Conservation (phyloP, 2,329 filamentous ascomycete genomes). For the Claviceps monticola region DNA sequence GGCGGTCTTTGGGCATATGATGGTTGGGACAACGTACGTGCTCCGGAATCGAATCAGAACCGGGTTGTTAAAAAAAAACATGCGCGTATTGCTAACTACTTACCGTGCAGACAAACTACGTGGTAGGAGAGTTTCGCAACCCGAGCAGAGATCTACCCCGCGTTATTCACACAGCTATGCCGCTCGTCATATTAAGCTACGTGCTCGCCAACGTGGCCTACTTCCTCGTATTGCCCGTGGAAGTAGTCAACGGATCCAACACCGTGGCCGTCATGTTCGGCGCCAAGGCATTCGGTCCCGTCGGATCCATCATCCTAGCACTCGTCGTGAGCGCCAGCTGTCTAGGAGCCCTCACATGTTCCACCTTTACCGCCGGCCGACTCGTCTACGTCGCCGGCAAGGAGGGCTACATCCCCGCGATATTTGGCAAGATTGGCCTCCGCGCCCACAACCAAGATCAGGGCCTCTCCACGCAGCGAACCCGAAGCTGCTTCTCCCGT, state of each 20-base stretch:
- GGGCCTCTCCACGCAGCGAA: conserved; percentile 28
- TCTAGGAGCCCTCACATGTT: conserved; percentile 88
- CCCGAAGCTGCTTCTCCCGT: conserved; percentile 43
- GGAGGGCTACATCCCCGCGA: conserved; percentile 75
- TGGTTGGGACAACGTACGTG: conserved; percentile 89
- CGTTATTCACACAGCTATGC: conserved; percentile 94
- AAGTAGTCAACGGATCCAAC: conserved; percentile 72
- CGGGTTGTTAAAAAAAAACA: too few relatives aligned
- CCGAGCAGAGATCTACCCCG: conserved; percentile 78
- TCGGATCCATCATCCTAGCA: conserved; percentile 72
- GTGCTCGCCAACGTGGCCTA: conserved; percentile 86
- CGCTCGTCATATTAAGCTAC: conserved; percentile 81
- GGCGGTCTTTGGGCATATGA: conserved; percentile 96
- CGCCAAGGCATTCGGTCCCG: conserved; percentile 70
- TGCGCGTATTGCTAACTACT: not conserved
- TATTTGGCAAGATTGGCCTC: conserved; percentile 76
- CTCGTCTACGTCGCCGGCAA: conserved; percentile 90
- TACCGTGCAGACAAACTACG: conserved; percentile 72
- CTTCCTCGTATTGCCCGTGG: conserved; percentile 78
- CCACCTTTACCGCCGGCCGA: conserved; percentile 82
- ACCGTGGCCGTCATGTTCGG: conserved; percentile 96
- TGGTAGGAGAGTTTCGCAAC: conserved; percentile 92
- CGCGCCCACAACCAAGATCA: conserved; percentile 25
- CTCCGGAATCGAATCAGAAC: too few relatives aligned
- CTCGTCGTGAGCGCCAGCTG: conserved; percentile 84